Evolutionary conservation across 257 asterid genomes (phyloP).

Genomic region (Nicotiana noctiflora): DNA sequence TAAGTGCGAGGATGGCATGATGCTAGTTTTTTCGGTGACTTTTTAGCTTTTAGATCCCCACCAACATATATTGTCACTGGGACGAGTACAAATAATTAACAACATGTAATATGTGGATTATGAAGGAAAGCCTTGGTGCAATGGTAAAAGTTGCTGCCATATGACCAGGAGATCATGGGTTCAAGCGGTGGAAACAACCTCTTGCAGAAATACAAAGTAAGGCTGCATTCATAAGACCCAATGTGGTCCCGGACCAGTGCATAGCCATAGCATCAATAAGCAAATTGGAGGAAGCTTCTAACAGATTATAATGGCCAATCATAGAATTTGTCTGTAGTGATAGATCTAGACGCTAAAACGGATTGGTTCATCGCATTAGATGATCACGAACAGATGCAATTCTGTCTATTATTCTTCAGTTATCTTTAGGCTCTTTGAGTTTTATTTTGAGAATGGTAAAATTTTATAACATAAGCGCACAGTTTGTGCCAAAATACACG

Average conservation of each 20-base stretch:
- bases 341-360: not conserved
- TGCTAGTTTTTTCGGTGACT: not conserved
- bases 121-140: no score
- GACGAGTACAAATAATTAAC: not conserved
- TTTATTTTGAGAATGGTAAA: not conserved
- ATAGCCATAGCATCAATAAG: no score
- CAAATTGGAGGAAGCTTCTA: no score
- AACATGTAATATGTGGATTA: not conserved
- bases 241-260: no score
- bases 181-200: no score
- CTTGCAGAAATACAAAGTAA: no score
- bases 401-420: not conserved
- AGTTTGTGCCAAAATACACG: no score
- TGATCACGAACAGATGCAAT: not conserved
- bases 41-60: not conserved
- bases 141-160: no score
- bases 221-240: no score
- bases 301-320: not conserved
- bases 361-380: not conserved
- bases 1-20: not conserved
- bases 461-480: no score
- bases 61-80: not conserved
- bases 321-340: not conserved
- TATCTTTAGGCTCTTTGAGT: not conserved
- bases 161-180: no score